Conservation (phyloP, 1,139 yeast genomes). For the Geotrichum bryndzae region DNA sequence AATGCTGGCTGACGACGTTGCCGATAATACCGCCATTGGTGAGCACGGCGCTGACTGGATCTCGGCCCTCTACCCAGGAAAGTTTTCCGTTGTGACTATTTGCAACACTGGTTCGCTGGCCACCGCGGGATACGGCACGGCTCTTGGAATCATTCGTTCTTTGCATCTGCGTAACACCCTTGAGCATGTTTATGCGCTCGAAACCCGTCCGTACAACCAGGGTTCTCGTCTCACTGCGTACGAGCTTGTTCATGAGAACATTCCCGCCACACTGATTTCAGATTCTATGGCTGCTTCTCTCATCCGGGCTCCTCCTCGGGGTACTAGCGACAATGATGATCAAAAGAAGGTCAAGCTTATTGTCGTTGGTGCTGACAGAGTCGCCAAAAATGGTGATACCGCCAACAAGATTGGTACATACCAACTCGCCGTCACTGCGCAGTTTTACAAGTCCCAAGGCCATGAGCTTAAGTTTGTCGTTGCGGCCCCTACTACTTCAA, state of each 20-base stretch:
- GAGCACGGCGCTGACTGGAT: constrained; percentile 74
- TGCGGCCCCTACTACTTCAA: constrained; percentile 91
- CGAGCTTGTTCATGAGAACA: constrained; percentile 75
- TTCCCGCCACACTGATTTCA: constrained; percentile 83
- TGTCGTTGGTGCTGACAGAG: constrained; percentile 97
- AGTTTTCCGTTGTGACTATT: constrained; percentile 74
- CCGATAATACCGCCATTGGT: constrained; percentile 73
- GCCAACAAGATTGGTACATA: constrained; percentile 97
- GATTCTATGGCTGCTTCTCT: constrained; percentile 89
- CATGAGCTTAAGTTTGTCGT: constrained; percentile 71
- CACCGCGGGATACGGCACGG: constrained; percentile 96
- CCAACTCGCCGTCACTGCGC: constrained; percentile 71
- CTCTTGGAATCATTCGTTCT: constrained; percentile 83
- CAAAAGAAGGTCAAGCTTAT: constrained; percentile 66
- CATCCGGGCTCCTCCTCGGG: constrained; percentile 33
- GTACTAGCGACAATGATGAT: background rate
- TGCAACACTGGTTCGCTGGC: constrained; percentile 66
- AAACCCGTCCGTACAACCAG: constrained; percentile 94
- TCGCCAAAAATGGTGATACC: constrained; percentile 81
- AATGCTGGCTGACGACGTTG: constrained; percentile 68
- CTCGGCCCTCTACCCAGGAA: constrained; percentile 22
- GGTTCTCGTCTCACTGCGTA: constrained; percentile 92
- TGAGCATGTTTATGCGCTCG: constrained; percentile 77
- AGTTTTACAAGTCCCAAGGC: constrained; percentile 26
- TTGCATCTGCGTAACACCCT: constrained; percentile 42